Conservation (phyloP, 805 yeast species). For the Scheffersomyces spartinae region DNA sequence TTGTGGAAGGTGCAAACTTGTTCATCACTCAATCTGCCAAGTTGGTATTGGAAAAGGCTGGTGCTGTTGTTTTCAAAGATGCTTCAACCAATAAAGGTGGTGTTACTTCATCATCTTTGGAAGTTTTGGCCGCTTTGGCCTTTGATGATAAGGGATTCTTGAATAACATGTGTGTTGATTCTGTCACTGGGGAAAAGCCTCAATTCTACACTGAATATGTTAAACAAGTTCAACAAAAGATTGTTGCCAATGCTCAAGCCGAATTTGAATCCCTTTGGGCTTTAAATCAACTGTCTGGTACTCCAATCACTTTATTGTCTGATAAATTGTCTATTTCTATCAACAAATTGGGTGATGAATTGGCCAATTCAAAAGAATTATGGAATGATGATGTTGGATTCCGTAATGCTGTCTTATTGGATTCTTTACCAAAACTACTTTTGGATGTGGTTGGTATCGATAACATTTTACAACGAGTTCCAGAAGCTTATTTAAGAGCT, state of each 20-base stretch:
- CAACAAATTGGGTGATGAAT: conserved; percentile 76
- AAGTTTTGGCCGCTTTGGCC: conserved; percentile 88
- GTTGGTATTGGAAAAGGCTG: conserved; percentile 74
- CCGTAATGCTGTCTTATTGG: conserved; percentile 64
- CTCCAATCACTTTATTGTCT: conserved; percentile 58
- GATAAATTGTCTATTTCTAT: conserved; percentile 76
- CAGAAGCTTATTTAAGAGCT: conserved; percentile 78
- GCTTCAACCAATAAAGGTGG: conserved; percentile 98
- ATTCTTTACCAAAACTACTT: conserved; percentile 70
- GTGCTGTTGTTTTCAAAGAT: conserved; percentile 82
- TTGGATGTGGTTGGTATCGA: conserved; percentile 58
- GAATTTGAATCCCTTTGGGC: conserved; percentile 87
- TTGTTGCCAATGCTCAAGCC: conserved; percentile 65
- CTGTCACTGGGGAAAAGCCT: conserved; percentile 43
- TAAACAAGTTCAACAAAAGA: conserved; percentile 63
- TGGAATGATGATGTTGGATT: conserved; percentile 74
- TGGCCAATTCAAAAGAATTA: conserved; percentile 67
- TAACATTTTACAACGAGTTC: conserved; percentile 62
- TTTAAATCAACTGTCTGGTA: conserved; percentile 52
- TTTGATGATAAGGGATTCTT: conserved; percentile 79
- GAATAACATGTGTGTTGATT: conserved; percentile 64
- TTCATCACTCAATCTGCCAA: conserved; percentile 94
- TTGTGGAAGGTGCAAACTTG: conserved; percentile 96
- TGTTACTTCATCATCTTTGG: conserved; percentile 92
- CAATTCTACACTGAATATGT: conserved; percentile 77